phyloP scores from a whole-genome alignment of 306 rosid species.

The Hippophae rhamnoides region DNA sequence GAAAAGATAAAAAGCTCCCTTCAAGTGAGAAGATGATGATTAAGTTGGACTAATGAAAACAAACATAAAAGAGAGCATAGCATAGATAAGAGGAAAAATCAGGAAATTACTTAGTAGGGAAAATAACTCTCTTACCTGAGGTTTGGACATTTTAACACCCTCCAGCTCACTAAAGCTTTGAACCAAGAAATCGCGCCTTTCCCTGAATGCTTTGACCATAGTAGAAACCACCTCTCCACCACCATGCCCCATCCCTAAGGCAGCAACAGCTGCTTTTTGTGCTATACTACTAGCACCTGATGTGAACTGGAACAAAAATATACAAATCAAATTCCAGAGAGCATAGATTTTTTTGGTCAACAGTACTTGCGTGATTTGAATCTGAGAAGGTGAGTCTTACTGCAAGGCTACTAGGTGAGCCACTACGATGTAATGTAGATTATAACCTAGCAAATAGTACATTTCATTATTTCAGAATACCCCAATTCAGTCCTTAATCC shows the following conservation, averaged over 20 bases:
- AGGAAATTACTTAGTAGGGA: background rate
- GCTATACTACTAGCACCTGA: conserved; percentile 90
- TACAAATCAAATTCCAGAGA: too few relatives aligned
- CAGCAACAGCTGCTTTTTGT: conserved; percentile 94
- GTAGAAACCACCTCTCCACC: conserved; percentile 80
- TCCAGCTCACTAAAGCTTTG: conserved; percentile 62
- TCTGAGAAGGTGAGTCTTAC: too few relatives aligned
- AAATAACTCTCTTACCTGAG: conserved; percentile 38
- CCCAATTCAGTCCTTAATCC: too few relatives aligned
- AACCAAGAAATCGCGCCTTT: conserved; percentile 84
- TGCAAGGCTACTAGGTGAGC: too few relatives aligned
- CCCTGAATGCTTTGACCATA: conserved; percentile 90
- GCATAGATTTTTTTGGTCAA: too few relatives aligned
- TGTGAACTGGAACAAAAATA: conserved; percentile 49
- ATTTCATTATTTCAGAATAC: too few relatives aligned
- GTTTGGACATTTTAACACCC: conserved; percentile 79
- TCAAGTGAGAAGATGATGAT: conserved; percentile 12
- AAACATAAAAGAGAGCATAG: background rate
- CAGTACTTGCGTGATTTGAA: too few relatives aligned
- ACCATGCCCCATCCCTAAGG: conserved; percentile 83
- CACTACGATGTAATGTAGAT: too few relatives aligned
- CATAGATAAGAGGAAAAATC: background rate
- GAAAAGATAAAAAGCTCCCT: conserved; percentile 99
- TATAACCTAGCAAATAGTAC: too few relatives aligned
- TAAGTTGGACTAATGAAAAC: background rate